A percentile compares a stretch with the other conserved stretches of the same genome.
phyloP scores from a whole-genome alignment of 768 basidiomycete genomes.

The Lactarius psammicola region DNA sequence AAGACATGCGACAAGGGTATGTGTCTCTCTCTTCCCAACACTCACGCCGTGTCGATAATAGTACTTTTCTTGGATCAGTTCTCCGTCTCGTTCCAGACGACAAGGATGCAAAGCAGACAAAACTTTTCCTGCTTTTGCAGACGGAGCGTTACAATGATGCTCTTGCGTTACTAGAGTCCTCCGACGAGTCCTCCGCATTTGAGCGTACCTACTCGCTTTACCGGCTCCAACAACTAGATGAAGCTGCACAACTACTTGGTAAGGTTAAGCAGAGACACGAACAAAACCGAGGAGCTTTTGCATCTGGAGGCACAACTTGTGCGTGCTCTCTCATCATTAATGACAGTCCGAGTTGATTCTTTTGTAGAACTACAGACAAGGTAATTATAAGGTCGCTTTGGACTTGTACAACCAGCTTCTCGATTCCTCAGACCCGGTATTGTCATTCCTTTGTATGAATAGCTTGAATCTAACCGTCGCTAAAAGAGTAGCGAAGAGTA shows the following conservation, averaged over 20 bases:
- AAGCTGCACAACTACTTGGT: constrained; percentile 56
- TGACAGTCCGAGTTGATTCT: constrained; percentile 25
- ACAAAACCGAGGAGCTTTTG: constrained; percentile 56
- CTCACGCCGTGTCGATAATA: background rate
- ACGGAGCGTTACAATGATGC: constrained; percentile 79
- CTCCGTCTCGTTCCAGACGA: constrained; percentile 65
- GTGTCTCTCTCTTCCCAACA: constrained; percentile 32
- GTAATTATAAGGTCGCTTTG: constrained; percentile 68
- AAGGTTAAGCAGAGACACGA: constrained; percentile 44
- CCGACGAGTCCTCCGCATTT: constrained; percentile 42
- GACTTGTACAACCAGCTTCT: constrained; percentile 80
- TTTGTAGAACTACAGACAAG: constrained; percentile 71
- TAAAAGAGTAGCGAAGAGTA: constrained; percentile 80
- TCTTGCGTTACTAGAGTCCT: constrained; percentile 52
- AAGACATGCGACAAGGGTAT: constrained; percentile 91
- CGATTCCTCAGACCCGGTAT: constrained; percentile 72
- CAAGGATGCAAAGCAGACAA: constrained; percentile 73
- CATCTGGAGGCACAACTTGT: constrained; percentile 91
- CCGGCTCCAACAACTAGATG: constrained; percentile 71
- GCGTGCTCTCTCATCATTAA: constrained; percentile 34
- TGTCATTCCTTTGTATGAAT: constrained; percentile 34
- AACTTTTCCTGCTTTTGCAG: constrained; percentile 84
- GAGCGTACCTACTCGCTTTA: constrained; percentile 85
- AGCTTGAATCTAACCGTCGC: constrained; percentile 25
- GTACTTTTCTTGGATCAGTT: constrained; percentile 45